Percentiles rank a stretch among this genome's conserved stretches.
Conservation (phyloP, 2,329 filamentous ascomycete genomes). For the Blumeria hordei region DNA sequence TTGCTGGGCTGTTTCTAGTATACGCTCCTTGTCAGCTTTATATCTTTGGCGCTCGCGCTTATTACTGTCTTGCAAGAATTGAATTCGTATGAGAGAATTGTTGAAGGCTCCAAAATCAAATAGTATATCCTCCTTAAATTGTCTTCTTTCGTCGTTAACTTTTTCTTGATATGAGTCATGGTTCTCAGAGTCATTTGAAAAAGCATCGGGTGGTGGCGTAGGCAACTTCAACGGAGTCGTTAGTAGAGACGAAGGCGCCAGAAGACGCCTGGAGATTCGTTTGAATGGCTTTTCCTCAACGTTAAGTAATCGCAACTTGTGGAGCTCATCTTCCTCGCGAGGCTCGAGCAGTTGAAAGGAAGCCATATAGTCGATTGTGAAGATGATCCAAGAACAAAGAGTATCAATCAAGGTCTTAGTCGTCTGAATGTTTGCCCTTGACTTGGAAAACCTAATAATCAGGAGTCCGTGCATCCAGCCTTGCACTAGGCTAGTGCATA, state of each 20-base stretch:
- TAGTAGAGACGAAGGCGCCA: constrained; percentile 41
- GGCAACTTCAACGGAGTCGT: constrained; percentile 28
- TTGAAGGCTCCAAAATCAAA: constrained; percentile 80
- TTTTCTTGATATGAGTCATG: constrained; percentile 23
- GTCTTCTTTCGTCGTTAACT: constrained; percentile 29
- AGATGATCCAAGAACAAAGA: neutral
- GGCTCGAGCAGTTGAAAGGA: constrained; percentile 47
- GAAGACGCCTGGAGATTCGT: constrained; percentile 61
- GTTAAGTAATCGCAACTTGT: constrained; percentile 65
- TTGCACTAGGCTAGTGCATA: no score
- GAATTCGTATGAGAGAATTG: constrained; percentile 63
- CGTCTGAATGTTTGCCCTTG: no score
- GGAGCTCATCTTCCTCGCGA: constrained; percentile 58
- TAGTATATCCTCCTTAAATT: constrained; percentile 60
- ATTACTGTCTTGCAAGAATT: constrained; percentile 69
- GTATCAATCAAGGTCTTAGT: no score
- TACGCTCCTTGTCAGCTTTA: constrained; percentile 53
- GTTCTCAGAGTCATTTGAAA: constrained; percentile 19
- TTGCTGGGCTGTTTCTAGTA: constrained; percentile 51
- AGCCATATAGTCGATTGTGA: constrained; percentile 18
- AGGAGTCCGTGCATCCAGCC: no score
- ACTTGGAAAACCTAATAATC: no score
- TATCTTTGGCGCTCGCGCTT: constrained; percentile 64
- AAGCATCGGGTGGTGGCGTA: constrained; percentile 40
- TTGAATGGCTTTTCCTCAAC: constrained; percentile 87